A percentile compares a stretch with the other conserved stretches of the same genome.
Conservation (phyloP, 2,329 filamentous ascomycete species). For the Neophaeococcomyces mojaviensis region DNA sequence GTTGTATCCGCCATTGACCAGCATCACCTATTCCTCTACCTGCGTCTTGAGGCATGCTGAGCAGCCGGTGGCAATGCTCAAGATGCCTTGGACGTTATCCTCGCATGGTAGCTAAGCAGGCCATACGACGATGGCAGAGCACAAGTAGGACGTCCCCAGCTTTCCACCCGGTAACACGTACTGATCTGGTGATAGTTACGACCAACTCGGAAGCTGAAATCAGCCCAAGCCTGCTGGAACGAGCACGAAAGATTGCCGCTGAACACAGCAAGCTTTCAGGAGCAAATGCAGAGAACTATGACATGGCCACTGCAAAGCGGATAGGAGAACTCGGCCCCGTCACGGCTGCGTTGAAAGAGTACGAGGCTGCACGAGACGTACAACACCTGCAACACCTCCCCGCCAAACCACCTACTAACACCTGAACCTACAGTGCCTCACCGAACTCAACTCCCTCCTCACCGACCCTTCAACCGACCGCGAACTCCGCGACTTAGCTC, state of each 20-base stretch:
- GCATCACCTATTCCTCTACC: background rate
- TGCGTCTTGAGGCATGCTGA: slow-evolving; percentile 31
- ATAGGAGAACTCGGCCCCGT: slow-evolving; percentile 47
- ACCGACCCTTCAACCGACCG: slow-evolving; percentile 56
- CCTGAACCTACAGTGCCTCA: slow-evolving; percentile 40
- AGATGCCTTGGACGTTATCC: slow-evolving; percentile 37
- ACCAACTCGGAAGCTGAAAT: slow-evolving; percentile 29
- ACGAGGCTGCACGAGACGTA: slow-evolving; percentile 52
- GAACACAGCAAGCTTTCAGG: slow-evolving; percentile 50
- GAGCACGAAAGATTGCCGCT: slow-evolving; percentile 47
- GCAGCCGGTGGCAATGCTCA: slow-evolving; percentile 39
- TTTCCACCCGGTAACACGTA: slow-evolving; percentile 15
- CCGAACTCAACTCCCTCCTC: slow-evolving; percentile 69
- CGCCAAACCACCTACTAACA: background rate
- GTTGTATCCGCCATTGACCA: too few species aligned
- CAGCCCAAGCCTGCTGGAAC: slow-evolving; percentile 48
- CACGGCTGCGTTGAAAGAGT: slow-evolving; percentile 47
- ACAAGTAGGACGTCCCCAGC: slow-evolving; percentile 13
- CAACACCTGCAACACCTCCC: slow-evolving; percentile 1
- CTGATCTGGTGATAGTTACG: slow-evolving; percentile 8
- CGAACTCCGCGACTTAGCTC: slow-evolving; percentile 52
- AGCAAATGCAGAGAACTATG: slow-evolving; percentile 48
- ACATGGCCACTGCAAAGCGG: slow-evolving; percentile 49
- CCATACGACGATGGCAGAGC: slow-evolving; percentile 21
- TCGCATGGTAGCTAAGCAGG: slow-evolving; percentile 26